These are phyloP conservation scores for Fragosphaeria purpurea DNA, from an alignment of 2,329 filamentous ascomycete genomes.

Conservation along the genomic window DNA sequence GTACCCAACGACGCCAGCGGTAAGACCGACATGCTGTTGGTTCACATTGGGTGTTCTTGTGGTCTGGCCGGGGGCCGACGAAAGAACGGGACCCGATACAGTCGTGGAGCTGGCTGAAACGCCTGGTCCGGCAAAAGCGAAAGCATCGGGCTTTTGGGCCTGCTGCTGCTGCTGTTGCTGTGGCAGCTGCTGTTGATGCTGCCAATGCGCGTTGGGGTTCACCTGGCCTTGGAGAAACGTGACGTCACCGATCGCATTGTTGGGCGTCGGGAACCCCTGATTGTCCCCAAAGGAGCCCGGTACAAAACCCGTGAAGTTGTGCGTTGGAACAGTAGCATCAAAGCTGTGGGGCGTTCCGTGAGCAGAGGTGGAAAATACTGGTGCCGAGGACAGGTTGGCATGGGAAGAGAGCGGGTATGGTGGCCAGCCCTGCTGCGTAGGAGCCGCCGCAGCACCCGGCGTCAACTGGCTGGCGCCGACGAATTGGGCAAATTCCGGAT, in stretches of 20 bases:
- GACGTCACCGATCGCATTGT: slow-evolving; percentile 1
- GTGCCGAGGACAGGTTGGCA: background rate
- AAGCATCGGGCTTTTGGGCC: background rate
- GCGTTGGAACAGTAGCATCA: background rate
- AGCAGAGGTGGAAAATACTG: background rate
- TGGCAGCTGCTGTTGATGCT: slow-evolving; percentile 6
- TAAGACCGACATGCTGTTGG: background rate
- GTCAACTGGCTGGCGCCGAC: background rate
- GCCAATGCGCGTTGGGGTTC: slow-evolving; percentile 3
- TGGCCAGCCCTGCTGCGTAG: slow-evolving; percentile 3
- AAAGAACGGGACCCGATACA: background rate
- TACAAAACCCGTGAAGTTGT: background rate
- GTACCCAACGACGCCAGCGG: background rate
- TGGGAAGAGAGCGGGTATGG: slow-evolving; percentile 1
- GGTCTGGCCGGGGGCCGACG: background rate
- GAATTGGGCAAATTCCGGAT: background rate
- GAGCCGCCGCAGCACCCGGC: too few relatives aligned
- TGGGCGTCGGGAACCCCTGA: background rate
- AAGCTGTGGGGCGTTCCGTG: background rate
- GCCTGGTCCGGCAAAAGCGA: background rate
- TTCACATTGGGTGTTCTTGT: background rate
- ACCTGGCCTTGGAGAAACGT: slow-evolving; percentile 3
- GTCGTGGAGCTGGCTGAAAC: background rate
- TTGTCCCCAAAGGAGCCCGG: background rate
- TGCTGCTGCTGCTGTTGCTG: background rate